Conservation (phyloP, 805 yeast genomes). For the Ogataea degrootiae region DNA sequence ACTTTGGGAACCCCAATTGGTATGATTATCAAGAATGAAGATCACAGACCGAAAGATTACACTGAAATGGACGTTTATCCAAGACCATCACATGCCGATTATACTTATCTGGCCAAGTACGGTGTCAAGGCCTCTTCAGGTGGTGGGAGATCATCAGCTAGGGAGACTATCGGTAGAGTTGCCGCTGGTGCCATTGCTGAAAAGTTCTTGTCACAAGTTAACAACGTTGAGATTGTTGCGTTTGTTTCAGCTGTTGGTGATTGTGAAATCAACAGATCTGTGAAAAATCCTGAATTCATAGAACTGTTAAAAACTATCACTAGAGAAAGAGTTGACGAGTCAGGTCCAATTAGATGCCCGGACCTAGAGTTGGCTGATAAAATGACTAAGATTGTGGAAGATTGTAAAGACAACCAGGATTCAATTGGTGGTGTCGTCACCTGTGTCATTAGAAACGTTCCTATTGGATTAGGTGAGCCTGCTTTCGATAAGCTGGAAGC, state of each 20-base stretch:
- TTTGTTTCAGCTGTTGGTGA: conserved; percentile 92
- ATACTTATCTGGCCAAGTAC: conserved; percentile 85
- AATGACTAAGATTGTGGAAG: conserved; percentile 85
- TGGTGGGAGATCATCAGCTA: conserved; percentile 95
- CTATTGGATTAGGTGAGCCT: conserved; percentile 97
- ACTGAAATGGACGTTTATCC: conserved; percentile 93
- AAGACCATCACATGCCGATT: conserved; percentile 97
- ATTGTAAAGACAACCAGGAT: conserved; percentile 79
- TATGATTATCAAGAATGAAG: conserved; percentile 89
- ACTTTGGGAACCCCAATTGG: conserved; percentile 95
- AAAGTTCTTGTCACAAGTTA: conserved; percentile 71
- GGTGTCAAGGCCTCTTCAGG: conserved; percentile 93
- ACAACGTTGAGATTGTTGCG: conserved; percentile 90
- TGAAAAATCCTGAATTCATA: conserved; percentile 60
- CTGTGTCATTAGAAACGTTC: conserved; percentile 91
- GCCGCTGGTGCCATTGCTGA: conserved; percentile 99
- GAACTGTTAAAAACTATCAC: conserved; percentile 69
- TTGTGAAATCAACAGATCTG: conserved; percentile 69
- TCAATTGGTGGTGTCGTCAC: conserved; percentile 98
- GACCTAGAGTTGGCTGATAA: conserved; percentile 62
- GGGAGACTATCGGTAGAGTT: conserved; percentile 98
- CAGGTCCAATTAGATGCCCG: conserved; percentile 94
- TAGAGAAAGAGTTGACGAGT: conserved; percentile 80
- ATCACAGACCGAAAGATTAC: conserved; percentile 96
- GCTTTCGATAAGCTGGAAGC: conserved; percentile 97